These are phyloP conservation scores for Tricholomella constricta DNA, from an alignment of 768 basidiomycete genomes.

Conservation along the genomic window DNA sequence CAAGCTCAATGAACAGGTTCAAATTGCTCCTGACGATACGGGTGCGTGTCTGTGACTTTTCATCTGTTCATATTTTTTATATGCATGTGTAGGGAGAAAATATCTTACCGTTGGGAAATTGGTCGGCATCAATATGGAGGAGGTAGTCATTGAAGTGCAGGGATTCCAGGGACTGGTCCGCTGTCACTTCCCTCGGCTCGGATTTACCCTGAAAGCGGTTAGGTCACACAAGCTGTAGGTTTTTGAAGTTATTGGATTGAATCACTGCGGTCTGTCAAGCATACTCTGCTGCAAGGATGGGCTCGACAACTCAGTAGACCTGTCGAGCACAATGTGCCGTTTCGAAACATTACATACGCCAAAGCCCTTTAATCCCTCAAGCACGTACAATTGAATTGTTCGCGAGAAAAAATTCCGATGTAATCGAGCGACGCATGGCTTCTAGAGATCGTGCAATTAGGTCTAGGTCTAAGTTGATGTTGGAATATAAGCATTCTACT, in stretches of 20 bases:
- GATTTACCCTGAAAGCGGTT: slow-evolving; percentile 31
- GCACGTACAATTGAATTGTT: too few relatives aligned
- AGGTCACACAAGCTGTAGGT: slow-evolving; percentile 14
- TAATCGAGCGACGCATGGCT: too few relatives aligned
- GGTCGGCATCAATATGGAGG: slow-evolving; percentile 48
- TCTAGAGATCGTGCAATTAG: too few relatives aligned
- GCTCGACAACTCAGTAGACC: too few relatives aligned
- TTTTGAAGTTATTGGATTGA: background rate
- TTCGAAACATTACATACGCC: too few relatives aligned
- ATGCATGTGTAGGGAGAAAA: slow-evolving; percentile 30
- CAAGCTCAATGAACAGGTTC: slow-evolving; percentile 37
- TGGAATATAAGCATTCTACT: too few relatives aligned
- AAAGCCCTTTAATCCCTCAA: too few relatives aligned
- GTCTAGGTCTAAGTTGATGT: too few relatives aligned
- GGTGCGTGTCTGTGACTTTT: slow-evolving; percentile 30
- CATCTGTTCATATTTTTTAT: background rate
- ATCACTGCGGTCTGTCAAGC: too few relatives aligned
- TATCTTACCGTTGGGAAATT: slow-evolving; percentile 52
- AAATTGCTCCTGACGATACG: slow-evolving; percentile 49
- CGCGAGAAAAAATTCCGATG: too few relatives aligned
- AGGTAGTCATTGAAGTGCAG: slow-evolving; percentile 49
- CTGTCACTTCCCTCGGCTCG: slow-evolving; percentile 56
- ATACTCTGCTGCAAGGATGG: too few relatives aligned
- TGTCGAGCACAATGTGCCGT: too few relatives aligned
- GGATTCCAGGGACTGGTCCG: slow-evolving; percentile 41